Conservation (phyloP, 371 early-diverging fungal species). For the Mucor plumbeus region DNA sequence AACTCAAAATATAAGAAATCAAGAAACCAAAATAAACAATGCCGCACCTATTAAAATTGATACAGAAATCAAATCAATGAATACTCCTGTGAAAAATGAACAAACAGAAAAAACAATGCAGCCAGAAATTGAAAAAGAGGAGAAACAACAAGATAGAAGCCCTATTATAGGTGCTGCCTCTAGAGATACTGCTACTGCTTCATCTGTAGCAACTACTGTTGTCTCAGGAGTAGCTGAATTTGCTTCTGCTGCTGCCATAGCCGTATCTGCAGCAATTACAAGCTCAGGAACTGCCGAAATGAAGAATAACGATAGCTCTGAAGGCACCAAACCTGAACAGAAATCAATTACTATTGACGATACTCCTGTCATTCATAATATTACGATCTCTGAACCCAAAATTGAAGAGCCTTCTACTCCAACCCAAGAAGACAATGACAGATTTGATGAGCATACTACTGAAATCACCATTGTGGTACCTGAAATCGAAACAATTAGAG, state of each 20-base stretch:
- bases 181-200: neutral
- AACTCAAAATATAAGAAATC: no score
- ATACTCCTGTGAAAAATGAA: neutral
- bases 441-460: neutral
- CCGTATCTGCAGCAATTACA: neutral
- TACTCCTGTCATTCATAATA: neutral
- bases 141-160: neutral
- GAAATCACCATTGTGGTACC: neutral
- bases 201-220: neutral
- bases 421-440: no score
- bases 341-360: neutral
- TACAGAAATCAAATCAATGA: no score
- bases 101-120: neutral
- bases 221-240: constrained; percentile 1
- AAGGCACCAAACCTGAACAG: neutral
- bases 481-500: neutral
- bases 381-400: neutral
- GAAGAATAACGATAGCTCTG: neutral
- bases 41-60: no score
- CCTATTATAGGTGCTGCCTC: neutral
- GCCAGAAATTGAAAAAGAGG: neutral
- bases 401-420: neutral
- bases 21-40: no score
- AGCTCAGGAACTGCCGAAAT: neutral
- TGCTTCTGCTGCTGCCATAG: neutral